Conservation (phyloP, 179 eudicot species). For the Carnegiea gigantea region DNA sequence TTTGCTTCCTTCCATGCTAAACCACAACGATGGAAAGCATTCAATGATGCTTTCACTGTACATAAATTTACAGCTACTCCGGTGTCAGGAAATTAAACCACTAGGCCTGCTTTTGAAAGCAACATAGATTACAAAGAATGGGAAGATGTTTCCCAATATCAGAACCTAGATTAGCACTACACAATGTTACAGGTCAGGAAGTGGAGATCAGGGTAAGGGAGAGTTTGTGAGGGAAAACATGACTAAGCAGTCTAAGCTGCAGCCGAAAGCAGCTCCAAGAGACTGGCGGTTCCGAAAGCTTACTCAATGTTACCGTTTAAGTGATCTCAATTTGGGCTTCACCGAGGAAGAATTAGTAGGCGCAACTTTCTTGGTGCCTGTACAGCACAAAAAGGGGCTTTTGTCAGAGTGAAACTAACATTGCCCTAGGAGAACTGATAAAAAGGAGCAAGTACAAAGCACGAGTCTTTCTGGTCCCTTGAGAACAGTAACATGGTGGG, state of each 20-base stretch:
- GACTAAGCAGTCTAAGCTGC: background rate
- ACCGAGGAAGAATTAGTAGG: slow-evolving; percentile 38
- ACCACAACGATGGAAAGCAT: background rate
- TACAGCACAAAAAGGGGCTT: background rate
- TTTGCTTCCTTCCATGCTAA: background rate
- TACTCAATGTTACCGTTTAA: slow-evolving; percentile 38
- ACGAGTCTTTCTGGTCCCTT: background rate
- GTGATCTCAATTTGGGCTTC: slow-evolving; percentile 41
- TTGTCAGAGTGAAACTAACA: background rate
- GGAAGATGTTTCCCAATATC: slow-evolving; percentile 6
- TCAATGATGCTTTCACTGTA: slow-evolving; percentile 1
- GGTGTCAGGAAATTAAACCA: background rate
- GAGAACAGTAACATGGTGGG: background rate
- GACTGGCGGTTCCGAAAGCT: slow-evolving; percentile 7
- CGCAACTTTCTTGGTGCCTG: slow-evolving; percentile 57
- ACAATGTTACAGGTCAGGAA: slow-evolving; percentile 14
- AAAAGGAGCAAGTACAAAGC: background rate
- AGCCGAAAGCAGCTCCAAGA: slow-evolving; percentile 11
- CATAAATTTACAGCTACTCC: slow-evolving; percentile 19
- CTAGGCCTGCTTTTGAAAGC: background rate
- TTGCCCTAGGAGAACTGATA: background rate
- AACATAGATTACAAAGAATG: background rate
- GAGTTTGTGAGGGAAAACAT: background rate
- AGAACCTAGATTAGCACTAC: slow-evolving; percentile 6
- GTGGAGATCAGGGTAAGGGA: background rate